Conservation (phyloP, 768 basidiomycete genomes). For the Rickenella mellea region DNA sequence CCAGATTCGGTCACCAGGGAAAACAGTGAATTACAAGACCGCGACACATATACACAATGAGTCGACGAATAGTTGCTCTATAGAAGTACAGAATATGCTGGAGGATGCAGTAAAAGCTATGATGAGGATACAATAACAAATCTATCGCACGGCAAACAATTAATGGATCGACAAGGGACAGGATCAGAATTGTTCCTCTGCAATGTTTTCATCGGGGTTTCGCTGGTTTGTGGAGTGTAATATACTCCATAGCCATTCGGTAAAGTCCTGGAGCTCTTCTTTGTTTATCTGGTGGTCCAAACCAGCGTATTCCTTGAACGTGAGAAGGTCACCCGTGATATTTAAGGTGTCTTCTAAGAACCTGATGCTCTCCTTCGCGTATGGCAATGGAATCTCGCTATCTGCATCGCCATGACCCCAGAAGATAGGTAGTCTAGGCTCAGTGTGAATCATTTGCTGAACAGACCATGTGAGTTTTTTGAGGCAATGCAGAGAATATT, state of each 20-base stretch:
- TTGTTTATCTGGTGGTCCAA: conserved; percentile 25
- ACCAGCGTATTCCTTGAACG: conserved; percentile 20
- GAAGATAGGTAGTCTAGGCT: conserved; percentile 27
- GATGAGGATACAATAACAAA: too few species aligned
- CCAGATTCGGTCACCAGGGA: too few species aligned
- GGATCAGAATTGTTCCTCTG: background rate
- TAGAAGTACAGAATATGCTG: background rate
- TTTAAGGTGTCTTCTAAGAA: conserved; percentile 22
- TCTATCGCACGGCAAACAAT: too few species aligned
- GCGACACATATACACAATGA: too few species aligned
- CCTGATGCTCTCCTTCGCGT: conserved; percentile 21
- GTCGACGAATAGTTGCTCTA: too few species aligned
- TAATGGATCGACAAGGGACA: background rate
- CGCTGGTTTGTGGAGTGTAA: background rate
- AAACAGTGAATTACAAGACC: too few species aligned
- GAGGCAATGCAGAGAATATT: background rate
- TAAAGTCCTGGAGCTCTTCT: conserved; percentile 24
- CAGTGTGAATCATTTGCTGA: conserved; percentile 23
- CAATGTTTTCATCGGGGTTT: background rate
- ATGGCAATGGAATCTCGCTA: conserved; percentile 24
- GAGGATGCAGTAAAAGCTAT: background rate
- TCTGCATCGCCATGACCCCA: conserved; percentile 34
- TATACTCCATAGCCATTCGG: conserved; percentile 16
- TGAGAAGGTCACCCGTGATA: conserved; percentile 13
- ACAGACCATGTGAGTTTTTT: background rate